Percentiles rank a stretch among this genome's conserved stretches.
These are phyloP conservation scores for Pythium sukuiense DNA, from an alignment of 352 stramenopile species.

Conservation along the genomic window DNA sequence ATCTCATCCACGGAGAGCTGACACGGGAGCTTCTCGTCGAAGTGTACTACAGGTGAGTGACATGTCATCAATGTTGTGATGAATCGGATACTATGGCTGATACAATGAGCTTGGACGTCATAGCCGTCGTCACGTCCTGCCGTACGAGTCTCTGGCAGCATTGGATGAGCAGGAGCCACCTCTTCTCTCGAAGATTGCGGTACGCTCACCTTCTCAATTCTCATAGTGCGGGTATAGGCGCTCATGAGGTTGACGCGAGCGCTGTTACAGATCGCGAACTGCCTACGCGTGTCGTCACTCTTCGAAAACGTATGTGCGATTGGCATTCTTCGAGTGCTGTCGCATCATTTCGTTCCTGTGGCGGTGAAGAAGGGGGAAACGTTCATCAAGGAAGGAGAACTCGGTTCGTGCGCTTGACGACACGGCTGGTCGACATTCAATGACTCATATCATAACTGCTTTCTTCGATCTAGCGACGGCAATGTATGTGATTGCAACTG, in stretches of 20 bases:
- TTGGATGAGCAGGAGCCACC: conserved; percentile 46
- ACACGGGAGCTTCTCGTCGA: conserved; percentile 76
- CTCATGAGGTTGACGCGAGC: background rate
- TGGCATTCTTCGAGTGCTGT: conserved; percentile 72
- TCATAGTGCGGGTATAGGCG: no score
- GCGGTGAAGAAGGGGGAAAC: conserved; percentile 48
- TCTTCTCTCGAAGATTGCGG: conserved; percentile 72
- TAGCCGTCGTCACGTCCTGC: conserved; percentile 53
- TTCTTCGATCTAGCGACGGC: conserved; percentile 44
- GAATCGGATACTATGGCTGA: no score
- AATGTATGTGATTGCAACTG: conserved; percentile 77
- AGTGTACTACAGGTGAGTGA: conserved; percentile 58
- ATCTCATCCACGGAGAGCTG: conserved; percentile 58
- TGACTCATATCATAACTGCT: background rate
- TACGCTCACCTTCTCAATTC: conserved; percentile 22
- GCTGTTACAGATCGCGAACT: conserved; percentile 65
- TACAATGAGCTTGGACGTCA: background rate
- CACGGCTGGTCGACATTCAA: background rate
- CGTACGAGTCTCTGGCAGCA: conserved; percentile 45
- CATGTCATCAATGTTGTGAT: conserved; percentile 7
- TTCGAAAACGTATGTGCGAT: conserved; percentile 84
- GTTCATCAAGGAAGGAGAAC: conserved; percentile 62
- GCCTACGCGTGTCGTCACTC: conserved; percentile 70
- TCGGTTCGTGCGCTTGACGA: conserved; percentile 36
- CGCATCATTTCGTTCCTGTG: conserved; percentile 74